Conservation (phyloP, 163 green algal genomes). For the Chloromonas sp. region DNA sequence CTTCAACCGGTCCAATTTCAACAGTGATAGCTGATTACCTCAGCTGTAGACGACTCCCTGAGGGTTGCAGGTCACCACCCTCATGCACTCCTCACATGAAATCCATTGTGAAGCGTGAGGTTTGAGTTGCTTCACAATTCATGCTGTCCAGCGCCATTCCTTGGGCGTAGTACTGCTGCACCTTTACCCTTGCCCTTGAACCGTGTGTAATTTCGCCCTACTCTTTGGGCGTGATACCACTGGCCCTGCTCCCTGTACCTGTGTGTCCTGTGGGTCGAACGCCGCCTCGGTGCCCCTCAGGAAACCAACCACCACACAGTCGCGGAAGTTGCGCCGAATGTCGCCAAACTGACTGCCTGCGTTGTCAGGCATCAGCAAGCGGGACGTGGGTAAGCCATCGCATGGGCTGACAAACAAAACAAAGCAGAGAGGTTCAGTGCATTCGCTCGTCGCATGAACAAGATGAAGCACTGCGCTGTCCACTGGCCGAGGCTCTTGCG, state of each 20-base stretch:
- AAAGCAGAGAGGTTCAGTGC: no score
- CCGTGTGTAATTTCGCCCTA: neutral
- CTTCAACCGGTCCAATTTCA: neutral
- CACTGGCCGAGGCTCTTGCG: no score
- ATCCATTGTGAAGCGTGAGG: neutral
- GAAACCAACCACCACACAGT: constrained; percentile 14
- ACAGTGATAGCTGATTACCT: neutral
- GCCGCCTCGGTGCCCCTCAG: neutral
- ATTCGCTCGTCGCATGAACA: neutral
- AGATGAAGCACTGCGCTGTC: neutral
- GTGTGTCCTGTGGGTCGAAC: neutral
- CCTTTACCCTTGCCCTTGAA: neutral
- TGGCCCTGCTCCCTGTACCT: neutral
- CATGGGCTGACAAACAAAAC: no score
- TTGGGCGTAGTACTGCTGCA: neutral
- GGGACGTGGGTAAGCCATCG: no score
- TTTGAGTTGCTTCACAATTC: no score
- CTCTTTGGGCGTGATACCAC: neutral
- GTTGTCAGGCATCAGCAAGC: neutral
- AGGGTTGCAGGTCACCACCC: no score
- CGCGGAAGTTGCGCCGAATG: constrained; percentile 10
- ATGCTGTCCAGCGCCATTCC: no score
- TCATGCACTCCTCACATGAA: neutral
- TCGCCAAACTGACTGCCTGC: constrained; percentile 2
- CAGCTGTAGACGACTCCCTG: no score